Evolutionary conservation across 2,329 filamentous ascomycete species (phyloP).

Genomic region (Teratosphaeria nubilosa): DNA sequence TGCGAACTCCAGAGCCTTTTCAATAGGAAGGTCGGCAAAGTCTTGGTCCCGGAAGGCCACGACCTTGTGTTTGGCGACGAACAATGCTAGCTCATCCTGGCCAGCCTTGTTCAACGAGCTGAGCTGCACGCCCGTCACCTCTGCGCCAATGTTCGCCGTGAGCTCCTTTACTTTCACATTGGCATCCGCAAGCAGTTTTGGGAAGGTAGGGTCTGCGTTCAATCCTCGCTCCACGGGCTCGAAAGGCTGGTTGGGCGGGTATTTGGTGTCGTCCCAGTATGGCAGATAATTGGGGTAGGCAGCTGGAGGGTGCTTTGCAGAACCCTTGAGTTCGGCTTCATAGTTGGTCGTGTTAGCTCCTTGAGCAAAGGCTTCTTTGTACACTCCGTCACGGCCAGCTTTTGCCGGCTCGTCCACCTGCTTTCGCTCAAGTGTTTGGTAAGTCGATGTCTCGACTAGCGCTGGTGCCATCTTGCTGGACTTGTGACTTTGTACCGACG

Average conservation of each 20-base stretch:
- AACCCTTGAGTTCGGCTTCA: constrained; percentile 45
- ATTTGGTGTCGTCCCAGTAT: constrained; percentile 32
- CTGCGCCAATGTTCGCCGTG: constrained; percentile 64
- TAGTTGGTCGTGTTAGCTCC: constrained; percentile 35
- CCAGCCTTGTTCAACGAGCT: constrained; percentile 56
- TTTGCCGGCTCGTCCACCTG: constrained; percentile 5
- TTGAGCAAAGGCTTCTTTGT: constrained; percentile 36
- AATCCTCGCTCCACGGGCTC: constrained; percentile 66
- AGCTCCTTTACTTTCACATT: constrained; percentile 48
- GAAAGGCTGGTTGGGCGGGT: constrained; percentile 57
- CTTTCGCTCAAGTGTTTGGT: constrained; percentile 7
- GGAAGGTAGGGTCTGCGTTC: constrained; percentile 59
- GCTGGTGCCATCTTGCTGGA: constrained; percentile 31
- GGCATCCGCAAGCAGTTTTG: constrained; percentile 55
- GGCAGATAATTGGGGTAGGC: constrained; percentile 56
- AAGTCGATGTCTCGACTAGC: constrained; percentile 27
- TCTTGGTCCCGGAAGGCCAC: constrained; percentile 70
- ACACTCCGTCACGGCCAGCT: constrained; percentile 7
- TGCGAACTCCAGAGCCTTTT: constrained; percentile 58
- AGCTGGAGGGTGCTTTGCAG: constrained; percentile 43
- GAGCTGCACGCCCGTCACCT: constrained; percentile 61
- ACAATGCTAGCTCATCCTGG: constrained; percentile 66
- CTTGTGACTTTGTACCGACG: not conserved
- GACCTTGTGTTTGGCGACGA: constrained; percentile 67
- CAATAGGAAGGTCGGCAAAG: constrained; percentile 53